These are phyloP conservation scores for Botrytis squamosa DNA, from an alignment of 2,329 filamentous ascomycete species.

Conservation along the genomic window DNA sequence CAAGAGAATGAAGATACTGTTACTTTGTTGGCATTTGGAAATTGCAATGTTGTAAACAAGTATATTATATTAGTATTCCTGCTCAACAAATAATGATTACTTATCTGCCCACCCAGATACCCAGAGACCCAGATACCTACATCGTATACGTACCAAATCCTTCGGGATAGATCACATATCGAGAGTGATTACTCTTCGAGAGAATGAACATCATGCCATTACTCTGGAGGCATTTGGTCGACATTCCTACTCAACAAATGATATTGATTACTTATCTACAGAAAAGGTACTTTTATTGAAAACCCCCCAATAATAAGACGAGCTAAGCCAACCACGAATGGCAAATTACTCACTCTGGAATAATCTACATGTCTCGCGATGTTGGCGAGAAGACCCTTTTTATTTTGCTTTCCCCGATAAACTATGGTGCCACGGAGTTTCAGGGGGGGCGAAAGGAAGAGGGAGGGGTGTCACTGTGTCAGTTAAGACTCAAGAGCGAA, in stretches of 20 bases:
- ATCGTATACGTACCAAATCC: no score
- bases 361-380: neutral
- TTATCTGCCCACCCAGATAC: no score
- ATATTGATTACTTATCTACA: neutral
- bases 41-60: no score
- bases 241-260: neutral
- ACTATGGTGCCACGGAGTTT: conserved; percentile 11
- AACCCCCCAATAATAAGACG: neutral
- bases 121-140: no score
- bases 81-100: no score
- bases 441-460: neutral
- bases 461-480: neutral
- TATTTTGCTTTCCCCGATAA: neutral
- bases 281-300: neutral
- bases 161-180: neutral
- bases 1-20: no score
- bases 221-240: neutral
- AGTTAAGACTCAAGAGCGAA: neutral
- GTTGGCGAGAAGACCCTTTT: conserved; percentile 3
- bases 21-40: no score
- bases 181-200: neutral
- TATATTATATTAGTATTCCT: no score
- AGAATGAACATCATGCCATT: neutral
- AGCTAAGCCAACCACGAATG: neutral
- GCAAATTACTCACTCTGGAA: conserved; percentile 1